phyloP scores from a whole-genome alignment of 108 stramenopile genomes.

The Skeletonema potamos region DNA sequence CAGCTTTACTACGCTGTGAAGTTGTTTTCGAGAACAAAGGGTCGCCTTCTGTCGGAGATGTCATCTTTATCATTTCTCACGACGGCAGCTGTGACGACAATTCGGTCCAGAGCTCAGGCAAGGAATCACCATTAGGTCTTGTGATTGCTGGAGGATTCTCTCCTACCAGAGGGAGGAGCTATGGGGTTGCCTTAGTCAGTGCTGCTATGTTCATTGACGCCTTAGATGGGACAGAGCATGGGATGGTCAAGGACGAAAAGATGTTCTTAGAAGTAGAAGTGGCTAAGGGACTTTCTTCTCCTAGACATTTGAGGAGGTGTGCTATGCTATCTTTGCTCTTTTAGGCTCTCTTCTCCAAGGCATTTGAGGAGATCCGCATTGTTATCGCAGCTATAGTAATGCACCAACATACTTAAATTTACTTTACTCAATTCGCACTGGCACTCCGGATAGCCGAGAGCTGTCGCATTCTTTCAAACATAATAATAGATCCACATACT shows the following conservation, averaged over 20 bases:
- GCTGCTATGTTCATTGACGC: slow-evolving; percentile 53
- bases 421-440: neutral
- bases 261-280: neutral
- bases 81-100: neutral
- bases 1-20: slow-evolving; percentile 68
- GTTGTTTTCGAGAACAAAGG: slow-evolving; percentile 60
- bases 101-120: neutral
- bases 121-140: slow-evolving; percentile 40
- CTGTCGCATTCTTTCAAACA: slow-evolving; percentile 83
- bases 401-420: neutral
- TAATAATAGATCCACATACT: slow-evolving; percentile 80
- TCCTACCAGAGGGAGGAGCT: slow-evolving; percentile 53
- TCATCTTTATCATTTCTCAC: slow-evolving; percentile 9
- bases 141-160: slow-evolving; percentile 67
- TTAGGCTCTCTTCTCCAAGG: neutral
- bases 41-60: slow-evolving; percentile 44
- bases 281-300: neutral
- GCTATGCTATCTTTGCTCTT: neutral
- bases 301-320: neutral
- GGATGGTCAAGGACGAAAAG: slow-evolving; percentile 18
- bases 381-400: neutral
- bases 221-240: slow-evolving; percentile 27
- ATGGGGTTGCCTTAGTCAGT: slow-evolving; percentile 73
- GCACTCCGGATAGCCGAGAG: neutral
- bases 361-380: neutral